phyloP scores from a whole-genome alignment of 768 basidiomycete species.

The Hericium erinaceus region DNA sequence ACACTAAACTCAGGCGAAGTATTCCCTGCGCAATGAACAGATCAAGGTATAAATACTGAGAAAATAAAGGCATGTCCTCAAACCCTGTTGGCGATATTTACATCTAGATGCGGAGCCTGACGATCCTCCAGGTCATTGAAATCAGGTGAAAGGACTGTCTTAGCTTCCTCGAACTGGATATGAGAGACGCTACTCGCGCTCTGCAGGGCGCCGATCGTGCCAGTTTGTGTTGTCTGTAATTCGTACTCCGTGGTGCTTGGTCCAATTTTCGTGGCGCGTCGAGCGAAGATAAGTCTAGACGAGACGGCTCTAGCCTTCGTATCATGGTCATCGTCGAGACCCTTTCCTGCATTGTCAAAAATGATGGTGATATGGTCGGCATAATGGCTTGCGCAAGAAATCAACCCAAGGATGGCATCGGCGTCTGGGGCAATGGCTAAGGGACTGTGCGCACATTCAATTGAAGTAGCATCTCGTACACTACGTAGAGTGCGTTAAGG shows the following conservation, averaged over 20 bases:
- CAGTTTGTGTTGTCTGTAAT: too few relatives aligned
- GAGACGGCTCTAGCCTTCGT: background rate
- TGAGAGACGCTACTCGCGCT: too few relatives aligned
- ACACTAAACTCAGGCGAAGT: too few relatives aligned
- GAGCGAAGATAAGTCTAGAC: background rate
- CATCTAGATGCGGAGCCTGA: too few relatives aligned
- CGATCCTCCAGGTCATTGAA: too few relatives aligned
- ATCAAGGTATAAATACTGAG: too few relatives aligned
- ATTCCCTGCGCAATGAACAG: too few relatives aligned
- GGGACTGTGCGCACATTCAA: background rate
- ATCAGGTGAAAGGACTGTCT: too few relatives aligned
- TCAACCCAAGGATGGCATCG: background rate
- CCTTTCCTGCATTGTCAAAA: background rate
- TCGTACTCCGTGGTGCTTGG: background rate
- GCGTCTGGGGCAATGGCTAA: background rate
- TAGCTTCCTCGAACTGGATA: too few relatives aligned
- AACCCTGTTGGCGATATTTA: too few relatives aligned
- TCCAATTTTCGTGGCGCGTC: background rate
- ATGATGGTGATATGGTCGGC: background rate
- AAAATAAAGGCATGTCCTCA: too few relatives aligned
- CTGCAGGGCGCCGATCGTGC: too few relatives aligned
- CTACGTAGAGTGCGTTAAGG: background rate
- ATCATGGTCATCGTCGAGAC: background rate
- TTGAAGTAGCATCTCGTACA: background rate
- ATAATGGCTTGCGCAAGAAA: background rate